Evolutionary conservation across 352 stramenopile genomes (phyloP).

Genomic region (Globisporangium mamillatum): DNA sequence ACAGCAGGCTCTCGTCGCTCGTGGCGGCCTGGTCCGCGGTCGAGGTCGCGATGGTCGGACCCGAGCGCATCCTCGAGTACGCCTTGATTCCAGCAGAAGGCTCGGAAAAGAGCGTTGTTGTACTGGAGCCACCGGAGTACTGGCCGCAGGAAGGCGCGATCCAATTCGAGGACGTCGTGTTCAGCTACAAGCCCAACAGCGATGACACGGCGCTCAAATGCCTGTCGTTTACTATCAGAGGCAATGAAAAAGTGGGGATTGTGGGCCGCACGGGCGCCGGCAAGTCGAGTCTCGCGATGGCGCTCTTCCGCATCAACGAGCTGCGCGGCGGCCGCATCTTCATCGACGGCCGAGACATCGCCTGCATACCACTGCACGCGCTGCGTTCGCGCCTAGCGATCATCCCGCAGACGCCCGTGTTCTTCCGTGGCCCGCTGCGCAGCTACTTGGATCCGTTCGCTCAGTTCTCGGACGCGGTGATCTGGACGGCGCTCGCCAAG

Average conservation of each 20-base stretch:
- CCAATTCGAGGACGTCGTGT: constrained; percentile 85
- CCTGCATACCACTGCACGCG: constrained; percentile 76
- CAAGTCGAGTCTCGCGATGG: constrained; percentile 86
- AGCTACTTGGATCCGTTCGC: constrained; percentile 48
- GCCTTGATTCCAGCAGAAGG: constrained; percentile 38
- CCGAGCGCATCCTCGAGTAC: constrained; percentile 86
- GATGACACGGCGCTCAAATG: constrained; percentile 49
- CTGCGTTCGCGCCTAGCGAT: constrained; percentile 87
- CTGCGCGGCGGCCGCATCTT: constrained; percentile 87
- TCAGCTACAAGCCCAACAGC: constrained; percentile 80
- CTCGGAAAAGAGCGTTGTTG: not conserved
- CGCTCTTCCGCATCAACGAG: constrained; percentile 92
- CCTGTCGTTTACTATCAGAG: constrained; percentile 70
- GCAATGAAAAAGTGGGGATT: constrained; percentile 89
- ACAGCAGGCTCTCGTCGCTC: constrained; percentile 82
- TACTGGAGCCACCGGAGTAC: constrained; percentile 11
- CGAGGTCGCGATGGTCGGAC: constrained; percentile 74
- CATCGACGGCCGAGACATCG: constrained; percentile 92
- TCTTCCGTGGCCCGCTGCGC: constrained; percentile 91
- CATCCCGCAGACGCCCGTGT: constrained; percentile 90
- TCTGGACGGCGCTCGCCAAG: constrained; percentile 43
- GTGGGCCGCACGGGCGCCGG: constrained; percentile 86
- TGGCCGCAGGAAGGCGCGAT: constrained; percentile 87
- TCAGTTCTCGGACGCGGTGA: constrained; percentile 57
- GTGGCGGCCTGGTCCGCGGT: constrained; percentile 80